Evolutionary conservation across 2,329 filamentous ascomycete genomes (phyloP).

Genomic region (Pestalotiopsis fici): DNA sequence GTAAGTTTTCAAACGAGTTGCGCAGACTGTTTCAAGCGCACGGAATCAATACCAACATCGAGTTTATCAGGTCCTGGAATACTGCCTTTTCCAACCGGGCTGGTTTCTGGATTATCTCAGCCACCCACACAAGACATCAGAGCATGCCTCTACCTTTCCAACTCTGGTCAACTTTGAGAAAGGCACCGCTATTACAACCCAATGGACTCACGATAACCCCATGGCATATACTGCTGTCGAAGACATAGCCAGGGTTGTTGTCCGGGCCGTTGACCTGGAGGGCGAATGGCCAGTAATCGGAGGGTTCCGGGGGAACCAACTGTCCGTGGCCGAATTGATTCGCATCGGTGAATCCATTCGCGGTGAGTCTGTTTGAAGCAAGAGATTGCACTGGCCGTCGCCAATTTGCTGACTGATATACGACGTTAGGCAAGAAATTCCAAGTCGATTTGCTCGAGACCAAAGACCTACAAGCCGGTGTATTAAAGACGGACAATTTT

Average conservation of each 20-base stretch:
- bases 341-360: slow-evolving; percentile 32
- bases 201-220: slow-evolving; percentile 13
- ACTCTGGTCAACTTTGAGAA: slow-evolving; percentile 26
- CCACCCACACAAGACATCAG: slow-evolving; percentile 39
- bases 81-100: slow-evolving; percentile 47
- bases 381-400: too few species aligned
- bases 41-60: not conserved
- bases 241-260: slow-evolving; percentile 37
- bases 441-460: slow-evolving; percentile 28
- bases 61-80: not conserved
- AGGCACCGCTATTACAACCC: not conserved
- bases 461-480: slow-evolving; percentile 30
- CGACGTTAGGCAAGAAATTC: slow-evolving; percentile 24
- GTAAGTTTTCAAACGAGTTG: slow-evolving; percentile 10
- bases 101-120: slow-evolving; percentile 50
- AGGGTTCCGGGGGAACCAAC: slow-evolving; percentile 34
- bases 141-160: slow-evolving; percentile 33
- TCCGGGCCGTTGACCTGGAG: slow-evolving; percentile 36
- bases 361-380: slow-evolving; percentile 27
- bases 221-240: slow-evolving; percentile 33
- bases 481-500: slow-evolving; percentile 24
- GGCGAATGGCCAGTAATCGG: slow-evolving; percentile 40
- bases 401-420: too few species aligned
- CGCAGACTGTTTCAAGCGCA: slow-evolving; percentile 15
- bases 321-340: slow-evolving; percentile 30